Conservation (phyloP, 106 monocot genomes). For the Amphibolis antarctica region DNA sequence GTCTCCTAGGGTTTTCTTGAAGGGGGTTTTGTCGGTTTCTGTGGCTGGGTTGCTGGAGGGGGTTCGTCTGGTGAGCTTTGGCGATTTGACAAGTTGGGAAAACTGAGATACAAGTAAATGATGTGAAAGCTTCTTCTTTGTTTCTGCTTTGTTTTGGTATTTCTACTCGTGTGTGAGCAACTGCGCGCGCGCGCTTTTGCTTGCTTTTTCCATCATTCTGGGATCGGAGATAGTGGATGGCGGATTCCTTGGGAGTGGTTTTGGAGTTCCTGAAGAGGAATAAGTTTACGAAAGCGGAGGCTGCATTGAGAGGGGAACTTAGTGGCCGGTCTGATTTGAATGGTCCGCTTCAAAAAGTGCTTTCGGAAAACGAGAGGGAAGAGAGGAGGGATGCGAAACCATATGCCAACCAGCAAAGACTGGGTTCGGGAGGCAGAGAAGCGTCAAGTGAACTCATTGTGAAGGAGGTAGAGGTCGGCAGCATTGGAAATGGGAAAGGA, state of each 20-base stretch:
- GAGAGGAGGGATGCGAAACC: constrained; percentile 9
- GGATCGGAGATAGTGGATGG: constrained; percentile 24
- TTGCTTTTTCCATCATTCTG: not conserved
- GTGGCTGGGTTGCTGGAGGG: not conserved
- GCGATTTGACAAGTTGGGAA: not conserved
- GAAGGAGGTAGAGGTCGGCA: constrained; percentile 78
- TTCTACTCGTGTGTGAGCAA: too few relatives aligned
- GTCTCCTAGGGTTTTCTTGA: not conserved
- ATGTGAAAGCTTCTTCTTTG: not conserved
- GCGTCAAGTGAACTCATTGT: constrained; percentile 70
- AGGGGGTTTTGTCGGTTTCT: not conserved
- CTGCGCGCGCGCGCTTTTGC: not conserved
- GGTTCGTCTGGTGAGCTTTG: too few relatives aligned
- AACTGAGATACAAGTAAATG: not conserved
- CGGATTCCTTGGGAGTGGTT: constrained; percentile 66
- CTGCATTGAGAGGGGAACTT: constrained; percentile 72
- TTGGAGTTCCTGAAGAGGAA: constrained; percentile 75
- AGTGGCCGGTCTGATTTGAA: constrained; percentile 26
- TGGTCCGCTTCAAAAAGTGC: constrained; percentile 16
- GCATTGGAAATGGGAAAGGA: constrained; percentile 40
- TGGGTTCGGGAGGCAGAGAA: constrained; percentile 17
- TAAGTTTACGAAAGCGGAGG: constrained; percentile 70
- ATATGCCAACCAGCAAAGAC: constrained; percentile 17
- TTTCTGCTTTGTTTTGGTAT: not conserved
- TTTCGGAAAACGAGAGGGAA: constrained; percentile 20